Conservation (phyloP, 2,329 filamentous ascomycete genomes). For the Pestalotiopsis sp. region DNA sequence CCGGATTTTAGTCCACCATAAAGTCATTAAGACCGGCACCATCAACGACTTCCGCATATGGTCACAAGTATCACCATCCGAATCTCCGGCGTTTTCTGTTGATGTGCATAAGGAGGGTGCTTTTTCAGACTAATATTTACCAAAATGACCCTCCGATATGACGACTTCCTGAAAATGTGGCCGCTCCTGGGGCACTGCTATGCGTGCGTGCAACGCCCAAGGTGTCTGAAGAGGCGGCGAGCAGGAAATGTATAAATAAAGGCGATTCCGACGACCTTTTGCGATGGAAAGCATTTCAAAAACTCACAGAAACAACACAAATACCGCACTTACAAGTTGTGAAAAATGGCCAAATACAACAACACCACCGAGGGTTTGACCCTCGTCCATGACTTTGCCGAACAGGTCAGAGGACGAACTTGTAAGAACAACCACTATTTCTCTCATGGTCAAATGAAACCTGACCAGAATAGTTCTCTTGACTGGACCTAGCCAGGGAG, state of each 20-base stretch:
- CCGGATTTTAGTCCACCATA: slow-evolving; percentile 1
- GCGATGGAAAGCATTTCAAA: no score
- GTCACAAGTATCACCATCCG: background rate
- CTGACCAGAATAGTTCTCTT: slow-evolving; percentile 28
- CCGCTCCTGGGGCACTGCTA: background rate
- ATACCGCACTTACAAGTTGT: background rate
- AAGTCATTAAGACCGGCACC: background rate
- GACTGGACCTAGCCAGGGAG: slow-evolving; percentile 34
- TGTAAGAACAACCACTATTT: slow-evolving; percentile 20
- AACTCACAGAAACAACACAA: background rate
- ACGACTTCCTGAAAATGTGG: background rate
- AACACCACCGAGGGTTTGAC: slow-evolving; percentile 19
- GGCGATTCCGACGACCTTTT: background rate
- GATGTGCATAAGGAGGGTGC: background rate
- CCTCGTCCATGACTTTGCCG: slow-evolving; percentile 20
- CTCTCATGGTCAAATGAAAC: background rate
- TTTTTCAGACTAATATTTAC: background rate
- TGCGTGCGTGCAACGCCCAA: background rate
- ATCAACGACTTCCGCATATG: background rate
- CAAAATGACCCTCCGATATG: background rate
- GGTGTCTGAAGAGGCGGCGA: background rate
- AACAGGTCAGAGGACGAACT: slow-evolving; percentile 28
- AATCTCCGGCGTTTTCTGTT: background rate
- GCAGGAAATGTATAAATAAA: background rate
- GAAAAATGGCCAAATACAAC: slow-evolving; percentile 16